These are phyloP conservation scores for Penicillium sp. DNA, from an alignment of 2,329 filamentous ascomycete genomes.

Conservation along the genomic window DNA sequence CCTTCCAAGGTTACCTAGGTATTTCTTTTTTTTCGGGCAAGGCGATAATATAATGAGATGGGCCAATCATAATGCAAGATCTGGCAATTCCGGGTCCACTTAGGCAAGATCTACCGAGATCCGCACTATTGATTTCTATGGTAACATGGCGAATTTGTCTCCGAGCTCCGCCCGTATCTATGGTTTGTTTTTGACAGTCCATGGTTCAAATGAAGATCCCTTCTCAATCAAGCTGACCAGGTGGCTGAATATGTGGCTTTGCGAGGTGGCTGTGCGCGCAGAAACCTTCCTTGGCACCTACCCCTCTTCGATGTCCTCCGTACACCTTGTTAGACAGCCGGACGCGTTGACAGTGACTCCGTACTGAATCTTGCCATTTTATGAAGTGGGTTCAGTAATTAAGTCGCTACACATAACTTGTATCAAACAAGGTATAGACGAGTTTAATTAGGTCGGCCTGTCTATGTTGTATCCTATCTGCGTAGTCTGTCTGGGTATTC, in stretches of 20 bases:
- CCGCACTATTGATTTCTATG: not conserved
- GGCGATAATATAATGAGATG: not conserved
- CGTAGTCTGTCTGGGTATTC: slow-evolving; percentile 2
- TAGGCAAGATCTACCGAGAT: slow-evolving; percentile 4
- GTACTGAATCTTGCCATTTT: not conserved
- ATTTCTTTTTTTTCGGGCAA: not conserved
- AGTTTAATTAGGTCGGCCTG: not conserved
- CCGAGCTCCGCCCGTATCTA: not conserved
- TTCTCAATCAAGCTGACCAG: too few species aligned
- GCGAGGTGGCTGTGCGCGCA: not conserved
- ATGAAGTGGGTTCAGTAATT: not conserved
- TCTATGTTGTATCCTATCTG: not conserved
- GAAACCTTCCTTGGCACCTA: not conserved
- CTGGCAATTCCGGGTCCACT: not conserved
- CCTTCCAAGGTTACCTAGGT: too few species aligned
- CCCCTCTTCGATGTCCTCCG: not conserved
- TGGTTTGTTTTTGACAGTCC: not conserved
- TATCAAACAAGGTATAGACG: not conserved
- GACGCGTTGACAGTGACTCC: not conserved
- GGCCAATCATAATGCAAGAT: not conserved
- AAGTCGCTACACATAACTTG: not conserved
- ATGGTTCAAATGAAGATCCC: not conserved
- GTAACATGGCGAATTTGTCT: not conserved
- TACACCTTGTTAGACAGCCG: not conserved
- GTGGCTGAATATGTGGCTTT: not conserved